phyloP scores from a whole-genome alignment of 2,329 filamentous ascomycete species.

The Colletotrichum horii region DNA sequence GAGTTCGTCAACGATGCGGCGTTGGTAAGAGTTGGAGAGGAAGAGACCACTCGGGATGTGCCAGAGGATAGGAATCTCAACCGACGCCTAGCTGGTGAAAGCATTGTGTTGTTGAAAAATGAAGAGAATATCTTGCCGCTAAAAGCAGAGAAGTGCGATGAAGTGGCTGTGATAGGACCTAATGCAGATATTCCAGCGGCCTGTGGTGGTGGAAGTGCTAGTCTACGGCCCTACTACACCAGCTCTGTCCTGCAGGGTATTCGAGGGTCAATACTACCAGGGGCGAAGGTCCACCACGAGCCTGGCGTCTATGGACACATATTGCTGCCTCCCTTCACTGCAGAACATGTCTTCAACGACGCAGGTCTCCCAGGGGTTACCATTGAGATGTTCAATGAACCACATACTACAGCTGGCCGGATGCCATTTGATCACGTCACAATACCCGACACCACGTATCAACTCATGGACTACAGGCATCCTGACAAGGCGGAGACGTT shows the following conservation, averaged over 20 bases:
- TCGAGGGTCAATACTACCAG: conserved; percentile 49
- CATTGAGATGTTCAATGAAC: conserved; percentile 67
- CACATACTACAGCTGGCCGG: conserved; percentile 50
- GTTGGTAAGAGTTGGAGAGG: conserved; percentile 56
- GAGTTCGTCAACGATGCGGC: conserved; percentile 62
- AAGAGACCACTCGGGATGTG: conserved; percentile 61
- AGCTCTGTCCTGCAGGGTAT: conserved; percentile 77
- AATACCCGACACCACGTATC: conserved; percentile 52
- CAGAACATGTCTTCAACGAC: conserved; percentile 51
- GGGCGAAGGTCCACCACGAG: conserved; percentile 53
- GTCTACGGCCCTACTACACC: conserved; percentile 67
- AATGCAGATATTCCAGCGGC: conserved; percentile 62
- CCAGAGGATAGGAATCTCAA: conserved; percentile 67
- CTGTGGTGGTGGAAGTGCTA: conserved; percentile 70
- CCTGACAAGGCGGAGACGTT: conserved; percentile 55
- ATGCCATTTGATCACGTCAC: conserved; percentile 54
- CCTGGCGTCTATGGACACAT: conserved; percentile 67
- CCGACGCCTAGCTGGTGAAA: conserved; percentile 69
- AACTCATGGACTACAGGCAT: conserved; percentile 56
- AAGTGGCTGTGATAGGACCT: conserved; percentile 60
- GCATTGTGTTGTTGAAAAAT: conserved; percentile 77
- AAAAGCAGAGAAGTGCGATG: conserved; percentile 50
- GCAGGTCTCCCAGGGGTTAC: conserved; percentile 64
- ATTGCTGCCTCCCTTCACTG: conserved; percentile 60
- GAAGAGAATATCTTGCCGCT: conserved; percentile 67